phyloP scores from a whole-genome alignment of 192 early-diverging fungal genomes.

The Coemansia sp. region DNA sequence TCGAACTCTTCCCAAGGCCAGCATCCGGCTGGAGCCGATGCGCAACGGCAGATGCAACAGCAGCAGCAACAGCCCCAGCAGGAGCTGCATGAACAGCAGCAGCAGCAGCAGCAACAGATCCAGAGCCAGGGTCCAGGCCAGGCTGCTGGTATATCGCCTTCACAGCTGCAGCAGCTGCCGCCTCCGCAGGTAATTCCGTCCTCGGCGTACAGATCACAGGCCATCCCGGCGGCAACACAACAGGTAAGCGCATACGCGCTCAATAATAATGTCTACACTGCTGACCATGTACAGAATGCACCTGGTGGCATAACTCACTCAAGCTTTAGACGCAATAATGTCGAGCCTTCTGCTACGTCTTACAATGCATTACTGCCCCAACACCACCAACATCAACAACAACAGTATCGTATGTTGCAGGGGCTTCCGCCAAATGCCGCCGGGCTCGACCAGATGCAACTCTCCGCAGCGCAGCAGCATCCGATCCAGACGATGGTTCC shows the following conservation, averaged over 20 bases:
- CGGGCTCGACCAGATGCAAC: slow-evolving; percentile 29
- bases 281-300: slow-evolving; percentile 23
- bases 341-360: slow-evolving; percentile 32
- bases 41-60: slow-evolving; percentile 41
- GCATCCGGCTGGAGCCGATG: slow-evolving; percentile 33
- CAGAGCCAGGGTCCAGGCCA: slow-evolving; percentile 7
- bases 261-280: slow-evolving; percentile 25
- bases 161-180: slow-evolving; percentile 33
- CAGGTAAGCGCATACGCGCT: slow-evolving; percentile 53
- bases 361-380: slow-evolving; percentile 17
- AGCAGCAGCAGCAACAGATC: slow-evolving; percentile 27
- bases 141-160: slow-evolving; percentile 11
- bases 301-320: slow-evolving; percentile 23
- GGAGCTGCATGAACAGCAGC: slow-evolving; percentile 19
- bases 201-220: slow-evolving; percentile 47
- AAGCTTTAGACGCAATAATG: slow-evolving; percentile 53
- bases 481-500: slow-evolving; percentile 27
- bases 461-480: slow-evolving; percentile 33
- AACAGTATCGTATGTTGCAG: slow-evolving; percentile 52
- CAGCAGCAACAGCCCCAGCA: slow-evolving; percentile 34
- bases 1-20: slow-evolving; percentile 29
- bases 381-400: slow-evolving; percentile 12
- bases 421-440: slow-evolving; percentile 39
- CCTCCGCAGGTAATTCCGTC: slow-evolving; percentile 34
- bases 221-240: slow-evolving; percentile 37